Conservation (phyloP, 352 stramenopile genomes). For the Globisporangium solare region DNA sequence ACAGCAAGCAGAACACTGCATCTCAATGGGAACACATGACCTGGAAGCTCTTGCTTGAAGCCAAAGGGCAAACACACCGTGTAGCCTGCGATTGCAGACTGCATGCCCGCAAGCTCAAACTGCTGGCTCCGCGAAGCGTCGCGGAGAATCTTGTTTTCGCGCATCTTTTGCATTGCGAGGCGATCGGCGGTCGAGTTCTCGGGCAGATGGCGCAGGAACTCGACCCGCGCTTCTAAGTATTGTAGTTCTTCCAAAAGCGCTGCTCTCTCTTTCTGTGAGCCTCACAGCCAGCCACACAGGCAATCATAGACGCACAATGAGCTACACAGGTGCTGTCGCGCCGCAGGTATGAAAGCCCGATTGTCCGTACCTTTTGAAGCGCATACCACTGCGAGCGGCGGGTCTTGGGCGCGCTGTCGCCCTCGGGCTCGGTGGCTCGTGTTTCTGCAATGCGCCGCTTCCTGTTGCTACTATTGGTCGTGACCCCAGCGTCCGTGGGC, state of each 20-base stretch:
- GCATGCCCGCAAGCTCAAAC: conserved; percentile 11
- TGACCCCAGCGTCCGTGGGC: too few species aligned
- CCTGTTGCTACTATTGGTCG: too few species aligned
- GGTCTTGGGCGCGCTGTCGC: too few species aligned
- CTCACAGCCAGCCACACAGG: background rate
- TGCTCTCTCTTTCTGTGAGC: conserved; percentile 16
- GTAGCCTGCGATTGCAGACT: conserved; percentile 19
- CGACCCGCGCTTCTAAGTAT: conserved; percentile 10
- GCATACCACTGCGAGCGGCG: conserved; percentile 9
- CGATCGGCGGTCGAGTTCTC: conserved; percentile 6
- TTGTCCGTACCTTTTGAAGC: conserved; percentile 7
- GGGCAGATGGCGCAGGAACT: conserved; percentile 11
- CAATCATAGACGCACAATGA: background rate
- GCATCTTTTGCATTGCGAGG: conserved; percentile 4
- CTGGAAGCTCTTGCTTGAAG: background rate
- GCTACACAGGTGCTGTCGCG: background rate
- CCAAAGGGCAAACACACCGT: conserved; percentile 3
- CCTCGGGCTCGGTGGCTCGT: too few species aligned
- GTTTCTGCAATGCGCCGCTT: too few species aligned
- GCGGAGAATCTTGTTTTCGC: conserved; percentile 12
- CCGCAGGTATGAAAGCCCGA: background rate
- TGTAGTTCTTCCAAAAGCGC: conserved; percentile 12
- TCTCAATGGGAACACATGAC: conserved; percentile 1
- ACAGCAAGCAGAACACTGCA: conserved; percentile 5
- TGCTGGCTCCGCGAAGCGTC: conserved; percentile 11